Evolutionary conservation across 148 eudicot genomes (phyloP).

Genomic region (Rhododendron simsii): DNA sequence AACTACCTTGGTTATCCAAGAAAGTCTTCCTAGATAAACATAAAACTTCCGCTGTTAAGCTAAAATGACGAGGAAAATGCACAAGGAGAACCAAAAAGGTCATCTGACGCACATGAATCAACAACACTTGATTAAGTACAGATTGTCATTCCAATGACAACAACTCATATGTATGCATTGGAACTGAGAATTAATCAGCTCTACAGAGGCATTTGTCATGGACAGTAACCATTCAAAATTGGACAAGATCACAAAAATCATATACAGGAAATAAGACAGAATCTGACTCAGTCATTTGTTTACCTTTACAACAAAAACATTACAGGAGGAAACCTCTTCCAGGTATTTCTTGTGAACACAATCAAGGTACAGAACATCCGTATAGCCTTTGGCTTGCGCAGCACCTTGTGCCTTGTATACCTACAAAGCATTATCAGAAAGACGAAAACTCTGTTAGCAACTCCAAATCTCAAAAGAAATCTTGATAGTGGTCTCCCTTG

Average conservation of each 20-base stretch:
- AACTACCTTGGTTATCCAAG: background rate
- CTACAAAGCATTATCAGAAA: conserved; percentile 27
- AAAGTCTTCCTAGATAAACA: background rate
- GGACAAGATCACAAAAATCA: background rate
- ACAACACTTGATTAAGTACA: background rate
- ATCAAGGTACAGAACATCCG: conserved; percentile 92
- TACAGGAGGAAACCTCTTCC: conserved; percentile 96
- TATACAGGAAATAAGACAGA: background rate
- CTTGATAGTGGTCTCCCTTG: background rate
- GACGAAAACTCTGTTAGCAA: background rate
- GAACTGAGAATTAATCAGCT: background rate
- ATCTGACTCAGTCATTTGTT: conserved; percentile 11
- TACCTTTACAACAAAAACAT: conserved; percentile 93
- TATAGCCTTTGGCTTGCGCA: conserved; percentile 91
- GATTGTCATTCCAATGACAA: background rate
- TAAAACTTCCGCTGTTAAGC: background rate
- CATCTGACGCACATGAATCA: background rate
- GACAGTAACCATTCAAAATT: background rate
- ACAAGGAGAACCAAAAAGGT: background rate
- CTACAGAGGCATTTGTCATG: background rate
- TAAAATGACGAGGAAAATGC: background rate
- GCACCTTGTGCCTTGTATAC: conserved; percentile 82
- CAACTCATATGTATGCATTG: background rate
- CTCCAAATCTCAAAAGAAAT: background rate
- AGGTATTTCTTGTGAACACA: conserved; percentile 78